A percentile compares a stretch with the other conserved stretches of the same genome.
These are phyloP conservation scores for Eimeria nieschulzi DNA, from an alignment of 169 alveolate species.

Conservation along the genomic window DNA sequence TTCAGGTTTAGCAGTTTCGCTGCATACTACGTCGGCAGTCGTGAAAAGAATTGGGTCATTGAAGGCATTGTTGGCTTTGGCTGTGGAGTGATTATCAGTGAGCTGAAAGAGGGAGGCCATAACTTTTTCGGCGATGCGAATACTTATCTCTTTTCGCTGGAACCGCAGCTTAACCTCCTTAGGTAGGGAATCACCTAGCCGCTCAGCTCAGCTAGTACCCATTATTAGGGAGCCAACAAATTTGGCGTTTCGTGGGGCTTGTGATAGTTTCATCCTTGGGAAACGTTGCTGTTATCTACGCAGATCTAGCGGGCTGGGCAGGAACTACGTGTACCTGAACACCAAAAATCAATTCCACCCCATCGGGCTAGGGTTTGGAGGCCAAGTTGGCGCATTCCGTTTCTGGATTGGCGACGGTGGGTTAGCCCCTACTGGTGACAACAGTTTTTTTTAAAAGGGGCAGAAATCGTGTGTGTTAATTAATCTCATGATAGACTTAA, in stretches of 20 bases:
- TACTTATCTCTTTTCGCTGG: constrained; percentile 58
- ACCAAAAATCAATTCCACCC: constrained; percentile 72
- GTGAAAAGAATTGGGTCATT: too few species aligned
- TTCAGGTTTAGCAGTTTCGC: too few species aligned
- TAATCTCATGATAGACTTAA: too few species aligned
- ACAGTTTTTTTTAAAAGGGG: not conserved
- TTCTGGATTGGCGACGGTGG: constrained; percentile 76
- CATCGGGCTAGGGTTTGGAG: constrained; percentile 76
- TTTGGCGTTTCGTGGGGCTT: too few species aligned
- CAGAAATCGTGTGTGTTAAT: not conserved
- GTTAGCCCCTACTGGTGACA: not conserved
- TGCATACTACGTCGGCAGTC: too few species aligned
- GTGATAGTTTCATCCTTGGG: too few species aligned
- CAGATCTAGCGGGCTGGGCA: constrained; percentile 75
- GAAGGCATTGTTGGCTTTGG: too few species aligned
- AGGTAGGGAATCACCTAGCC: not conserved
- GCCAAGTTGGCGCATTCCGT: constrained; percentile 75
- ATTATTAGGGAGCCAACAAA: too few species aligned
- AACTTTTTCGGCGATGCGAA: constrained; percentile 51
- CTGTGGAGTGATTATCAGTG: constrained; percentile 15
- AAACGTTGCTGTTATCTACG: not conserved
- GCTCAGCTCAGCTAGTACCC: too few species aligned
- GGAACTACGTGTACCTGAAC: constrained; percentile 71
- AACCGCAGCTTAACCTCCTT: constrained; percentile 60
- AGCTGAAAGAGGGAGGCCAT: constrained; percentile 69